Conservation (phyloP, 345 rosid species). For the Hypericum perforatum region DNA sequence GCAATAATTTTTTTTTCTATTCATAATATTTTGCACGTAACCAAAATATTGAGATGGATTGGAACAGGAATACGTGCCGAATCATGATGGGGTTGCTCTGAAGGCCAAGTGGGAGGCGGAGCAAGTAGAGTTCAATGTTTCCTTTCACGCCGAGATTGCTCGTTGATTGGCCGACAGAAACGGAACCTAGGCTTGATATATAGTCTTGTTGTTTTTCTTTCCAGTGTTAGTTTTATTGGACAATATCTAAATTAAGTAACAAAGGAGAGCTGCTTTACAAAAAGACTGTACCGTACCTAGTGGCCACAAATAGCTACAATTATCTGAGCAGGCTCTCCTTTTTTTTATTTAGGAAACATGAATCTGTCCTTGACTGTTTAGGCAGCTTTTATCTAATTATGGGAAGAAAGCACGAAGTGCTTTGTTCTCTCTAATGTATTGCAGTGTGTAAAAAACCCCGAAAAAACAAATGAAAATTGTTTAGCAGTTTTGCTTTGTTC, state of each 20-base stretch:
- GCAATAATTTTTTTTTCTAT: not conserved
- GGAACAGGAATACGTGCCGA: slow-evolving; percentile 48
- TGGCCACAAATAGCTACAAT: too few relatives aligned
- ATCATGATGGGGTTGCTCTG: slow-evolving; percentile 39
- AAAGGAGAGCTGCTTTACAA: too few relatives aligned
- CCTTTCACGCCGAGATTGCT: slow-evolving; percentile 45
- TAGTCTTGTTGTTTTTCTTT: not conserved
- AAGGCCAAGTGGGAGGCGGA: slow-evolving; percentile 51
- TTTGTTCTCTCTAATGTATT: not conserved
- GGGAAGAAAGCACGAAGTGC: not conserved
- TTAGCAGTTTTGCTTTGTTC: slow-evolving; percentile 9
- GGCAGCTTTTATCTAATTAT: not conserved
- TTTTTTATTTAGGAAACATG: slow-evolving; percentile 1
- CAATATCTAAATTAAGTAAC: too few relatives aligned
- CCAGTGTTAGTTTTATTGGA: not conserved
- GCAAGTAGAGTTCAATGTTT: slow-evolving; percentile 43
- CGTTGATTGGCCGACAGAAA: slow-evolving; percentile 16
- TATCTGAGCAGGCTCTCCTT: too few relatives aligned
- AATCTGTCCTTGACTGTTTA: slow-evolving; percentile 13
- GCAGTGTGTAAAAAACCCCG: slow-evolving; percentile 5
- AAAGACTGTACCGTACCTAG: too few relatives aligned
- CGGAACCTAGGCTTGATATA: not conserved
- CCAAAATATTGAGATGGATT: not conserved
- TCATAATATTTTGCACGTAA: not conserved
- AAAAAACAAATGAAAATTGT: slow-evolving; percentile 10